Evolutionary conservation across 805 yeast species (phyloP).

Genomic region (Candida coquimbonensis): DNA sequence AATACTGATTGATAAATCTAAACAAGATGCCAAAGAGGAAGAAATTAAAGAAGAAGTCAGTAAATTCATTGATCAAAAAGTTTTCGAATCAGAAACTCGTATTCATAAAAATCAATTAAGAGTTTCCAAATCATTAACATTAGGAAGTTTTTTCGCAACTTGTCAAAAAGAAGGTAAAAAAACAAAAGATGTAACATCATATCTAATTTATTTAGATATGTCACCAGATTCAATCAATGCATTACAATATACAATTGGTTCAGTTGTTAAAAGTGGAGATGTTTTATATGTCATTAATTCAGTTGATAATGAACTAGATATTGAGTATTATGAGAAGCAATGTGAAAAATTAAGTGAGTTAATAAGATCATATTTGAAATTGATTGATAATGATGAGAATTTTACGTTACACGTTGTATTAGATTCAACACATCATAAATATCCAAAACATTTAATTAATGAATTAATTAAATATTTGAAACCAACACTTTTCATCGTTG

Average conservation of each 20-base stretch:
- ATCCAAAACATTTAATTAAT: slow-evolving; percentile 31
- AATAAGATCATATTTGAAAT: slow-evolving; percentile 9
- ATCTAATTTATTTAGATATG: slow-evolving; percentile 72
- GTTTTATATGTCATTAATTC: slow-evolving; percentile 61
- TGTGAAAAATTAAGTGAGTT: slow-evolving; percentile 10
- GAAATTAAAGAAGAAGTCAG: slow-evolving; percentile 12
- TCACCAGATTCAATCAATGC: slow-evolving; percentile 81
- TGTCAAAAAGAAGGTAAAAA: slow-evolving; percentile 5
- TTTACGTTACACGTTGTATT: slow-evolving; percentile 24
- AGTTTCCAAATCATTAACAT: slow-evolving; percentile 59
- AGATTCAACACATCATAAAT: slow-evolving; percentile 30
- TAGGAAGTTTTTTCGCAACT: slow-evolving; percentile 50
- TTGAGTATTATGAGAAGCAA: slow-evolving; percentile 15
- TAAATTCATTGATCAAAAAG: slow-evolving; percentile 37
- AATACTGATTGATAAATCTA: slow-evolving; percentile 13
- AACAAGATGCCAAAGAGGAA: slow-evolving; percentile 3
- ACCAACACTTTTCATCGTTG: slow-evolving; percentile 22
- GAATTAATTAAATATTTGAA: slow-evolving; percentile 30
- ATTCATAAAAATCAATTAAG: slow-evolving; percentile 46
- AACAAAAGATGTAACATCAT: slow-evolving; percentile 40
- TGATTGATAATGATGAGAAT: slow-evolving; percentile 10
- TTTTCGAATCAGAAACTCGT: slow-evolving; percentile 49
- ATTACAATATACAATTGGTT: slow-evolving; percentile 82
- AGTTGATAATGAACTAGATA: slow-evolving; percentile 36
- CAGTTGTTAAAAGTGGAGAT: slow-evolving; percentile 75